Percentiles rank a stretch among this genome's conserved stretches.
Evolutionary conservation across 2,329 filamentous ascomycete genomes (phyloP).

Genomic region (Cladosporium sp.): DNA sequence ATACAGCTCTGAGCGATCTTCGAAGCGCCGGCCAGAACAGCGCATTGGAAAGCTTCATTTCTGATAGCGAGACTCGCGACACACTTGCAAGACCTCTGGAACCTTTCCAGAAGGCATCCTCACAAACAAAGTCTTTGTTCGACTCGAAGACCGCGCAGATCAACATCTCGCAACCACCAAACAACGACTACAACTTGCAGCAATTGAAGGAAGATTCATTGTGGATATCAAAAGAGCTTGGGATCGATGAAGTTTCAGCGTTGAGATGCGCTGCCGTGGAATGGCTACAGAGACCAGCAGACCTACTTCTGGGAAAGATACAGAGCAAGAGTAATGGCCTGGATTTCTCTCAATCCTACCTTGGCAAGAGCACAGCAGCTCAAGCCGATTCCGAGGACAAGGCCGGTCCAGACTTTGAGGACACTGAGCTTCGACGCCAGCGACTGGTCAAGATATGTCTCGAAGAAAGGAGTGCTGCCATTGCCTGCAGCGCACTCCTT

Average conservation of each 20-base stretch:
- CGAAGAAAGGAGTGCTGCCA: slow-evolving; percentile 32
- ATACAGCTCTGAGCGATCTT: slow-evolving; percentile 55
- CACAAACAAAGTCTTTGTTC: slow-evolving; percentile 69
- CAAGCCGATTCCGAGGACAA: neutral
- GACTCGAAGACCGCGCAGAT: slow-evolving; percentile 86
- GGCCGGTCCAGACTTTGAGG: slow-evolving; percentile 27
- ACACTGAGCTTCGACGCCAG: slow-evolving; percentile 13
- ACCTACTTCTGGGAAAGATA: slow-evolving; percentile 62
- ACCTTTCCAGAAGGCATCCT: slow-evolving; percentile 59
- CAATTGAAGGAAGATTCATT: slow-evolving; percentile 80
- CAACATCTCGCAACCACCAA: slow-evolving; percentile 70
- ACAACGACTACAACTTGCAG: slow-evolving; percentile 70
- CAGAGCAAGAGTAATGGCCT: neutral
- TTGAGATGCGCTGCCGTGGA: slow-evolving; percentile 80
- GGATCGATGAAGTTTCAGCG: slow-evolving; percentile 79
- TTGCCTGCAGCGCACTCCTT: slow-evolving; percentile 22
- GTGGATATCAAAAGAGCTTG: slow-evolving; percentile 79
- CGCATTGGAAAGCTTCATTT: slow-evolving; percentile 66
- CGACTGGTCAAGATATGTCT: slow-evolving; percentile 31
- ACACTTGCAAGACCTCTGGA: slow-evolving; percentile 69
- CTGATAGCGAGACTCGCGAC: slow-evolving; percentile 66
- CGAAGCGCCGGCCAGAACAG: slow-evolving; percentile 55
- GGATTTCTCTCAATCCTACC: slow-evolving; percentile 14
- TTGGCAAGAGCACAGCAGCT: slow-evolving; percentile 13
- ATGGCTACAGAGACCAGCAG: slow-evolving; percentile 77